Conservation (phyloP, 2,329 filamentous ascomycete species). For the Pseudogymnoascus sp. region DNA sequence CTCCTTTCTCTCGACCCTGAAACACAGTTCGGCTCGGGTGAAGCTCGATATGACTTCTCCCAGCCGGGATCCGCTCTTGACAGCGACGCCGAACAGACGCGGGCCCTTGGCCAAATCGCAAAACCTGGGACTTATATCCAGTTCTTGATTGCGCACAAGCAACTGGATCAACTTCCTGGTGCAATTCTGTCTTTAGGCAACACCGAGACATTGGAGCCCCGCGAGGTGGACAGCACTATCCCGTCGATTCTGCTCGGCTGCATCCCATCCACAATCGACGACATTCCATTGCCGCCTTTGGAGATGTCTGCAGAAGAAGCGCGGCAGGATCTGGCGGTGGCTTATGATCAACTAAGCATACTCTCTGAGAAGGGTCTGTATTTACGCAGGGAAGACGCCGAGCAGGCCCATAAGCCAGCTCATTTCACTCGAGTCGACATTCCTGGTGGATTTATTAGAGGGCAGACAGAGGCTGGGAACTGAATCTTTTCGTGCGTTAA, state of each 20-base stretch:
- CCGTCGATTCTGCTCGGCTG: constrained; percentile 26
- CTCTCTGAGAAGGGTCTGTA: constrained; percentile 6
- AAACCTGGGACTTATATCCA: constrained; percentile 57
- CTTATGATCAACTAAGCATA: constrained; percentile 15
- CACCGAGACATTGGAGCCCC: background rate
- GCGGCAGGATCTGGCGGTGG: background rate
- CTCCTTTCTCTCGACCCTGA: constrained; percentile 71
- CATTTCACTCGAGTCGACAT: constrained; percentile 7
- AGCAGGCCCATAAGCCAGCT: background rate
- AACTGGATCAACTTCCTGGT: constrained; percentile 15
- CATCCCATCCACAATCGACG: constrained; percentile 24
- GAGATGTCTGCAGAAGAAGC: background rate
- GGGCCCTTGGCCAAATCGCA: constrained; percentile 46
- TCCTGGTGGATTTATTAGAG: constrained; percentile 14
- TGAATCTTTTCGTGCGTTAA: background rate
- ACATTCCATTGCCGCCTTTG: constrained; percentile 14
- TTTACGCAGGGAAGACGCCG: background rate
- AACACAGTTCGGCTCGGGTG: constrained; percentile 41
- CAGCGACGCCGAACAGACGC: constrained; percentile 23
- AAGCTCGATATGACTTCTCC: constrained; percentile 39
- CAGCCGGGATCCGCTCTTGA: constrained; percentile 16
- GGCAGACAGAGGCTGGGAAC: constrained; percentile 11
- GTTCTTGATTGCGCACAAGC: constrained; percentile 46
- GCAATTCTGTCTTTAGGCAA: background rate
- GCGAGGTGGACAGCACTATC: constrained; percentile 4